Base-by-base conservation (phyloP, 2,329 filamentous ascomycete species). In the Ophiocordyceps camponoti-rufipedis region DNA sequence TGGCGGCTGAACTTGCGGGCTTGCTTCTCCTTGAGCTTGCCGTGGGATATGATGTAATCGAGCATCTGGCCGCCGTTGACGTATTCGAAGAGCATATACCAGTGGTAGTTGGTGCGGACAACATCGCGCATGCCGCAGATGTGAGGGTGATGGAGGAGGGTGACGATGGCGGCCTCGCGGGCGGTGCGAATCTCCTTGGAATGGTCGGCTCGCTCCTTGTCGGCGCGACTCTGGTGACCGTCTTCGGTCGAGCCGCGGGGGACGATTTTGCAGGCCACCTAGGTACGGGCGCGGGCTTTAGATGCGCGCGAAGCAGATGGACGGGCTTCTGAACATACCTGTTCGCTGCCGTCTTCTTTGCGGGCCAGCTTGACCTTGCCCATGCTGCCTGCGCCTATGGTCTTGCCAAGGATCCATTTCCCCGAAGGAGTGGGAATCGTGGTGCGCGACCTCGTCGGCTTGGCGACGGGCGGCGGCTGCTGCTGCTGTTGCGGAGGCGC, bases 21-120 rank as follows among this genome's bases (percentile, higher is more conserved):
- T 64, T 94, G 89, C 65, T 96, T 96, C 67, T 98, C 91, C 70
- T 96, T 96, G 51, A 98, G 70, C 57, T 93, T 85, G 48, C 89
- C 91, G 58, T 98, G 91, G 4, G 88, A 95, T 59, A 98, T 98
- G 62, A 98, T 98, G 65, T 96, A 98, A 67, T 98, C 91, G 49
- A 98, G 78, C 91, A 98, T 96, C 66, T 98, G 91, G 16, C 91
- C 91, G 43, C 91, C 91, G 58, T 98, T 95, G 63, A 98, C 91
- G 62, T 91, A 95, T 66, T 98, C 91, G 58, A 94, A 98, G 44
- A 98, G 78, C 91, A 98, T 98, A 65, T 98, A 98, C 91, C 91
- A 98, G 64, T 98, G 91, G 61, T 95, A 91, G 57, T 91, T 89
- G 44, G 91, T 96, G 47, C 88, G 82, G 47, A 96, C 83, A 28